Evolutionary conservation across 352 stramenopile species (phyloP).

Genomic region (Globisporangium barbulae): DNA sequence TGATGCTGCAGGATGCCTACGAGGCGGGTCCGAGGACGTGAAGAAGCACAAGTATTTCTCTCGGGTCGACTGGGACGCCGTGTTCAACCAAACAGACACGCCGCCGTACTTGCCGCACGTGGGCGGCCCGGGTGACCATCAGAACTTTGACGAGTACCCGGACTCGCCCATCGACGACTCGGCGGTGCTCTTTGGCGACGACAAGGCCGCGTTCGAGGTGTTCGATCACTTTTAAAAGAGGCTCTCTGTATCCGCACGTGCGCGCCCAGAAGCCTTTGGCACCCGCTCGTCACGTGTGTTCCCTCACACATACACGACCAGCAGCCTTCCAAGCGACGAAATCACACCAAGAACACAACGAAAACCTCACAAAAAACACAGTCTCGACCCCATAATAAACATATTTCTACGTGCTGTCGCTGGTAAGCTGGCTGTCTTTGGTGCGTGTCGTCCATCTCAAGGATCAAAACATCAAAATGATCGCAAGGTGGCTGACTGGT

Average conservation of each 20-base stretch:
- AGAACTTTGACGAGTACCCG: slow-evolving; percentile 93
- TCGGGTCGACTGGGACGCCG: slow-evolving; percentile 82
- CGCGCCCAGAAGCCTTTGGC: not conserved
- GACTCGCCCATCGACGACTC: slow-evolving; percentile 87
- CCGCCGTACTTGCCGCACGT: slow-evolving; percentile 87
- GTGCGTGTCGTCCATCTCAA: not conserved
- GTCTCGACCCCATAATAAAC: slow-evolving; percentile 10
- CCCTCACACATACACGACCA: not conserved
- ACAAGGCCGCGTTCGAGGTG: slow-evolving; percentile 80
- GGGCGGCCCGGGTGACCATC: slow-evolving; percentile 80
- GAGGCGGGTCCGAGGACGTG: slow-evolving; percentile 85
- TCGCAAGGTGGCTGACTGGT: too few relatives aligned
- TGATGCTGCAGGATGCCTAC: slow-evolving; percentile 75
- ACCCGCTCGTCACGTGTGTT: not conserved
- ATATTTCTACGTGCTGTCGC: slow-evolving; percentile 3
- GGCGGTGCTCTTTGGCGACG: slow-evolving; percentile 78
- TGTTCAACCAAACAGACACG: slow-evolving; percentile 66
- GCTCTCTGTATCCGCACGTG: not conserved
- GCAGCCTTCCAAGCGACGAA: not conserved
- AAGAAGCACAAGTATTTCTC: slow-evolving; percentile 93
- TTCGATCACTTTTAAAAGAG: slow-evolving; percentile 80
- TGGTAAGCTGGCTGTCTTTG: too few relatives aligned
- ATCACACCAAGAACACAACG: not conserved
- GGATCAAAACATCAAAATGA: too few relatives aligned
- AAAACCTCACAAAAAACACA: not conserved